These are phyloP conservation scores for Fusarium sp. DNA, from an alignment of 2,329 filamentous ascomycete species.

Conservation along the genomic window DNA sequence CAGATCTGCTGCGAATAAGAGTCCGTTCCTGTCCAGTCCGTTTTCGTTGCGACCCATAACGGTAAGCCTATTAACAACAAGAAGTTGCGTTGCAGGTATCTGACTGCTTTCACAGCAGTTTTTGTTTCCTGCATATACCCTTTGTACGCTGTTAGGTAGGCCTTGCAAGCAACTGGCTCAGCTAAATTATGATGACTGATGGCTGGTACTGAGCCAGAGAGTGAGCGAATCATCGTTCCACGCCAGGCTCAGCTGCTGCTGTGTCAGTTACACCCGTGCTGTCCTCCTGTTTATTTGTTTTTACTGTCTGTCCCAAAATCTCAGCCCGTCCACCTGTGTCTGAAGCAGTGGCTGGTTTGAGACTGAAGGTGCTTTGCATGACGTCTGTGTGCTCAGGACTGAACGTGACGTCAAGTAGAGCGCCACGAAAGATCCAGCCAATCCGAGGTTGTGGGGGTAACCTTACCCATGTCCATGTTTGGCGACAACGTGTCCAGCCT, in stretches of 20 bases:
- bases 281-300: conserved; percentile 12
- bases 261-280: conserved; percentile 12
- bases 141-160: conserved; percentile 1
- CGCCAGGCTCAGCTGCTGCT: conserved; percentile 27
- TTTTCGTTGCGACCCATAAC: neutral
- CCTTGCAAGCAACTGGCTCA: conserved; percentile 12
- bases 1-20: neutral
- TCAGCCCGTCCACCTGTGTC: conserved; percentile 32
- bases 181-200: conserved; percentile 3
- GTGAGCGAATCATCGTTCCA: conserved; percentile 9
- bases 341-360: conserved; percentile 43
- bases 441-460: conserved; percentile 46
- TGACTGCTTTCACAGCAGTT: neutral
- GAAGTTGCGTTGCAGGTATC: neutral
- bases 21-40: neutral
- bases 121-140: conserved; percentile 5
- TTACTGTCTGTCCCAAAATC: conserved; percentile 29
- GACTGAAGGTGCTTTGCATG: conserved; percentile 38
- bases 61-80: neutral
- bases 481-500: conserved; percentile 46
- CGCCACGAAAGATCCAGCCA: conserved; percentile 48
- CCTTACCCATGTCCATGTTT: conserved; percentile 32
- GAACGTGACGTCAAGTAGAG: conserved; percentile 48
- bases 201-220: neutral
- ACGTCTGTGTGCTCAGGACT: conserved; percentile 41